These are phyloP conservation scores for Alternaria sp. DNA, from an alignment of 2,329 filamentous ascomycete genomes.

Conservation along the genomic window DNA sequence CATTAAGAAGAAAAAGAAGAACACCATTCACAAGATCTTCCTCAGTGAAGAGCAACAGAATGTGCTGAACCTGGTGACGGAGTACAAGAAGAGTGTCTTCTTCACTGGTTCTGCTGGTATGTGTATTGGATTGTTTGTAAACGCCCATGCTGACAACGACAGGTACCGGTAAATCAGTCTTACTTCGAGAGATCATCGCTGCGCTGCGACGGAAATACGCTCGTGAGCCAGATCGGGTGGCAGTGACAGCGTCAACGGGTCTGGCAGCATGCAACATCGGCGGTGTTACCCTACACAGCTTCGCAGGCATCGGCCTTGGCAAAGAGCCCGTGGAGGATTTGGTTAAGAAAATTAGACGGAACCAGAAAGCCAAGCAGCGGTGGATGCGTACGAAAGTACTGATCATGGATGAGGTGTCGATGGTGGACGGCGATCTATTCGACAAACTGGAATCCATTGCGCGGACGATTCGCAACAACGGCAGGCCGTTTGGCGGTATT, in stretches of 20 bases:
- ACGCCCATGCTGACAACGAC: constrained; percentile 6
- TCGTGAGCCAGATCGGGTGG: constrained; percentile 81
- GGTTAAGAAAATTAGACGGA: constrained; percentile 88
- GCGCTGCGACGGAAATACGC: constrained; percentile 78
- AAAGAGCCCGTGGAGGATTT: constrained; percentile 84
- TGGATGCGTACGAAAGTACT: constrained; percentile 90
- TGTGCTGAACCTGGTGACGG: constrained; percentile 81
- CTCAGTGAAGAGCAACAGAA: constrained; percentile 86
- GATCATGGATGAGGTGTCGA: constrained; percentile 94
- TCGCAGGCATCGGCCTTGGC: constrained; percentile 91
- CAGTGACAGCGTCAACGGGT: constrained; percentile 94
- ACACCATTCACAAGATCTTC: constrained; percentile 64
- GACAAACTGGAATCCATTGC: constrained; percentile 94
- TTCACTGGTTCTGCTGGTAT: constrained; percentile 91
- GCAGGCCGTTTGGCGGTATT: constrained; percentile 91
- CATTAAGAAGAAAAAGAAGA: constrained; percentile 51
- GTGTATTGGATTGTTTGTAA: background rate
- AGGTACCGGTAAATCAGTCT: constrained; percentile 92
- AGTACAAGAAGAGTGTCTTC: constrained; percentile 86
- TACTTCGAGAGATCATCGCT: constrained; percentile 89
- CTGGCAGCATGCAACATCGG: constrained; percentile 96
- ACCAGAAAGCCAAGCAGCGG: constrained; percentile 83
- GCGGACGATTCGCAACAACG: constrained; percentile 84
- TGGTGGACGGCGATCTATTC: constrained; percentile 97
- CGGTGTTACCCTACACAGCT: constrained; percentile 94